Base-by-base conservation (phyloP, 2,329 filamentous ascomycete species). In the Penicillium sp. region DNA sequence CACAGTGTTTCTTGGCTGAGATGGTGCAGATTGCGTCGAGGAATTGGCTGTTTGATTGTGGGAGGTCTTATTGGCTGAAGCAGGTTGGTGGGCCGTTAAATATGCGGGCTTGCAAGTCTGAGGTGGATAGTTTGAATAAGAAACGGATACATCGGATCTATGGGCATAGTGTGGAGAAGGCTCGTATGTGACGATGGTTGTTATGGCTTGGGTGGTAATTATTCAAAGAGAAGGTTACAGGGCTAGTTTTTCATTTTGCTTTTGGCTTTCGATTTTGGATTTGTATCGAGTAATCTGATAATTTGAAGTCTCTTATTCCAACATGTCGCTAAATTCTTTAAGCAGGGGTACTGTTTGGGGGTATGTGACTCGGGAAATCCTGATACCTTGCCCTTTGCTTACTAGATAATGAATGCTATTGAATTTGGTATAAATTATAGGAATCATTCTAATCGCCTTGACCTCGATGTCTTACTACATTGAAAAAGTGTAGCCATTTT, bases 41-140 rank as follows among this genome's bases (percentile, higher is more conserved):
- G 1, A 68, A 72, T 50, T 72, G 70, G 70, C 5, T 65, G 8
- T 72, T 72, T 54, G 68, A 72, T 50, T 72, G 70, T 48, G 66
- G 70, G 10, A 60, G 67, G 33, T 72, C 69, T 8, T 72, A 71
- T 50, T 72, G 70, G 70, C 47, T 72, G 43, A 70, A 67, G 29
- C 67, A 71, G 35, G 58, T 71, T 4, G 61, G 66, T 6, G 70
- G 70, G 0, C 68, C 69, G 6, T 60, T 72, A 54, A 71, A 64
- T 54, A 58, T 72, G 11, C 57, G 60, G 11, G 58, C 58, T 16
- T 69, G 68, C 48, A 67, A 64, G 46, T 55, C 61, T 42, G 61
- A 71, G 47, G 64, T 61, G 27, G 66, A 72, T 43, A 55, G 47
- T 14, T 37, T 71, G 16, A 68, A 68, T 43, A 27, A 54, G 10